Base-by-base conservation (phyloP, 225 moss, liverwort and hornwort species). In the Takakia lepidozioides region DNA sequence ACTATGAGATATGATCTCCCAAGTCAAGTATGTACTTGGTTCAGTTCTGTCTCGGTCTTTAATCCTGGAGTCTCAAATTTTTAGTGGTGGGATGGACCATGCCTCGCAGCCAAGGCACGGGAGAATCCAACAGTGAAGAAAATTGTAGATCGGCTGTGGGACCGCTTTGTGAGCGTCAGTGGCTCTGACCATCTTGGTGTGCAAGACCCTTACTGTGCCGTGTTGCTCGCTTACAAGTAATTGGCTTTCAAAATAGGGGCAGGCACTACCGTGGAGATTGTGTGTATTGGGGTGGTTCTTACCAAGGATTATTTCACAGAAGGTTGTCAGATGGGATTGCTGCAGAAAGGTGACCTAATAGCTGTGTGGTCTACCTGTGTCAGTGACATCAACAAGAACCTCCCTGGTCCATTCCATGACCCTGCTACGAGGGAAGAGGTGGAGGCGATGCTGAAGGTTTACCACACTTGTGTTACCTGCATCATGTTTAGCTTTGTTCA, bases 171-270 rank as follows among this genome's bases (percentile, higher is more conserved):
- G 14, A 82, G 62, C 32, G 73, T 65, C 7, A 82, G 74, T 53
- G 81, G 80, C 14, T 14, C 57, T 17, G 61, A 66, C 19, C 58
- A 30, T 22, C 72, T 95, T 27, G 80, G 51, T 7, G 57, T 67
- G 21, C 80, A 71, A 30, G 90, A 95, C 60, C 70, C 90, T 26
- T 95, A 95, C 73, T 82, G 86, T 46, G 90, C 93, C 34, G 49
- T 95, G 48, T 72, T 95, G 36, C 80, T 95, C 17, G 71, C 82
- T 52, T 95, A 95, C 77, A 95, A 85, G 93, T 93, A 73, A 82
- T 71, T n/a, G n/a, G n/a, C n/a, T n/a, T n/a, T n/a, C n/a, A n/a
- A n/a, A n/a, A n/a, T n/a, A n/a, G n/a, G n/a, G n/a, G n/a, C n/a
- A n/a, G n/a, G n/a, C n/a, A n/a, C n/a, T n/a, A n/a, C n/a, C n/a